These are phyloP conservation scores for Stachybotrys echinatus DNA, from an alignment of 2,329 filamentous ascomycete species.

Conservation along the genomic window DNA sequence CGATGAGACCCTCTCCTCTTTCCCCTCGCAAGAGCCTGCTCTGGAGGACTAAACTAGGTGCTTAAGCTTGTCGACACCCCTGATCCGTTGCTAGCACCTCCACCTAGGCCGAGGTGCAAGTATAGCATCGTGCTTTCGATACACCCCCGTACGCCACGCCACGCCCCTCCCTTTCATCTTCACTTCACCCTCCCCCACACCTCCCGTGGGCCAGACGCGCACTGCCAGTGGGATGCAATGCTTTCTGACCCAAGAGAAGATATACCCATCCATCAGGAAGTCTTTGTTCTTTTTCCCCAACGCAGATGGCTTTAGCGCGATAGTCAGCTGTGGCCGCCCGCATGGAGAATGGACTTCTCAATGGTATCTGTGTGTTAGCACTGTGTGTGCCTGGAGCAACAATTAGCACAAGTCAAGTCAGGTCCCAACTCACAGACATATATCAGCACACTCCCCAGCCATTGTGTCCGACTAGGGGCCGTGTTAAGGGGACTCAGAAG, in stretches of 20 bases:
- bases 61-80: not conserved
- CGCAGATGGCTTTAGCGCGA: not conserved
- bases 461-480: not conserved
- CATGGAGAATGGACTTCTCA: not conserved
- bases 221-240: no score
- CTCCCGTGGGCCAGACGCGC: not conserved
- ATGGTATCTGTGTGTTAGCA: not conserved
- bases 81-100: not conserved
- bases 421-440: not conserved
- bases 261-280: not conserved
- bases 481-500: slow-evolving; percentile 9
- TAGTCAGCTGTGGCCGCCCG: not conserved
- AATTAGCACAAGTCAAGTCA: no score
- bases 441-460: not conserved
- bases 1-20: not conserved
- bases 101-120: not conserved
- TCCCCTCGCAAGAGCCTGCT: not conserved
- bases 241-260: no score
- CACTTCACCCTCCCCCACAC: not conserved
- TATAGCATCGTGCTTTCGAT: not conserved
- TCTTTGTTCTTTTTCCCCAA: not conserved
- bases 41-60: not conserved
- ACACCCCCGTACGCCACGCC: no score
- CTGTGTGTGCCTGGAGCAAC: no score
- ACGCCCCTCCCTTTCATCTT: not conserved